phyloP scores from a whole-genome alignment of 352 stramenopile genomes.

The Pythium myriotylum region DNA sequence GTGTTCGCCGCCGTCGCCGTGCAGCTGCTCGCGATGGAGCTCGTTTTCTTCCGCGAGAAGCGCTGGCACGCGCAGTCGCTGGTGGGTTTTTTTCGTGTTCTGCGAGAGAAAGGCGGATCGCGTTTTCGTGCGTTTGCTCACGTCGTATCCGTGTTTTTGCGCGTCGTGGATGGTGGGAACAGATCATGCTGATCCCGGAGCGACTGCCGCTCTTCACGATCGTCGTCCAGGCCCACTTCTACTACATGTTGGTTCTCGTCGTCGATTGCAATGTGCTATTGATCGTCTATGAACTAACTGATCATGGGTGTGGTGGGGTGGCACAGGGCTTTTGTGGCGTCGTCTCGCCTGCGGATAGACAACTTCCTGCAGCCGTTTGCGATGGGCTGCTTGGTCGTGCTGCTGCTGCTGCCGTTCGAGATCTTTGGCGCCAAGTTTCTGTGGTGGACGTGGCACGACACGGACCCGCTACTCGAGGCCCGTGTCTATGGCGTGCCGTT shows the following conservation, averaged over 20 bases:
- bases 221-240: conserved; percentile 70
- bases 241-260: conserved; percentile 61
- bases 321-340: conserved; percentile 77
- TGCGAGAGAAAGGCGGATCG: too few species aligned
- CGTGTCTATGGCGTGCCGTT: conserved; percentile 68
- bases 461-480: conserved; percentile 60
- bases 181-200: conserved; percentile 30
- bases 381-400: conserved; percentile 58
- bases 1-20: conserved; percentile 53
- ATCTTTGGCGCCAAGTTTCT: conserved; percentile 80
- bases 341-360: conserved; percentile 69
- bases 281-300: neutral
- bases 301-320: too few species aligned
- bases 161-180: too few species aligned
- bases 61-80: conserved; percentile 75
- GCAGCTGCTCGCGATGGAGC: conserved; percentile 57
- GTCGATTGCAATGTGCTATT: neutral
- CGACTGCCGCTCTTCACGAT: conserved; percentile 59
- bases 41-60: conserved; percentile 64
- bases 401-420: conserved; percentile 72
- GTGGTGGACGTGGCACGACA: conserved; percentile 88
- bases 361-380: conserved; percentile 71
- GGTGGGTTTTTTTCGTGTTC: too few species aligned
- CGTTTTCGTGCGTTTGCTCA: too few species aligned
- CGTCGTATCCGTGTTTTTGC: too few species aligned